Evolutionary conservation across 768 basidiomycete genomes (phyloP), one percentile per base, ranked within the genome.

Genomic region (Lactarius tabidus): DNA sequence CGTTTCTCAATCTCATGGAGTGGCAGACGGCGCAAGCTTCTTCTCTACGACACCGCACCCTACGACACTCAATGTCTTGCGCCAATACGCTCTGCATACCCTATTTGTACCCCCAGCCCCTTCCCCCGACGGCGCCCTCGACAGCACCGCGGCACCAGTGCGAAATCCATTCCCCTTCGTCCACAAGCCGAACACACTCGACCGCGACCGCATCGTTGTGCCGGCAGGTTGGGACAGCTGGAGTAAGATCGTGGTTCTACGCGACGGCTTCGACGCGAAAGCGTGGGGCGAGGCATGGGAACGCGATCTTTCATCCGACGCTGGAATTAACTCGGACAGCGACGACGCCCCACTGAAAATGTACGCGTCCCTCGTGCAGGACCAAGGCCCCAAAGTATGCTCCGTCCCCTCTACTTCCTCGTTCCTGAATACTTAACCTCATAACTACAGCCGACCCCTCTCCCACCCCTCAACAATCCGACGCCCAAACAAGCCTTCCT

Each of bases 171-270:
- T n/a, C n/a, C n/a, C n/a, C n/a, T n/a, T n/a, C n/a, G n/a, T n/a
- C n/a, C n/a, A n/a, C n/a, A n/a, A n/a, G n/a, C n/a, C n/a, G n/a
- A n/a, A n/a, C n/a, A n/a, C n/a, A 9, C n/a, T n/a, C n/a, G n/a
- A n/a, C n/a, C n/a, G n/a, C 36, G 95, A 98, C 72, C 88, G 85
- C 15, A 89, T 98, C 59, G 85, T 97, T 53, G 87, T 98, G 7
- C 97, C 96, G 1, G 85, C 93, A 1, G 97, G 97, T n/a, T n/a
- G n/a, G n/a, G 97, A 98, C 73, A 92, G 91, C 69, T 97, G 93
- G 91, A 95, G 95, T 0, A 98, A 98, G 79, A 96, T 33, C 82
- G 3, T 33, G 4, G 89, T 98, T 1, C 77, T 98, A n/a, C n/a
- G n/a, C n/a, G n/a, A n/a, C n/a, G n/a, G n/a, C n/a, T n/a, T n/a